These are phyloP conservation scores for Elsinoe australis DNA, from an alignment of 2,329 filamentous ascomycete genomes.

Conservation along the genomic window DNA sequence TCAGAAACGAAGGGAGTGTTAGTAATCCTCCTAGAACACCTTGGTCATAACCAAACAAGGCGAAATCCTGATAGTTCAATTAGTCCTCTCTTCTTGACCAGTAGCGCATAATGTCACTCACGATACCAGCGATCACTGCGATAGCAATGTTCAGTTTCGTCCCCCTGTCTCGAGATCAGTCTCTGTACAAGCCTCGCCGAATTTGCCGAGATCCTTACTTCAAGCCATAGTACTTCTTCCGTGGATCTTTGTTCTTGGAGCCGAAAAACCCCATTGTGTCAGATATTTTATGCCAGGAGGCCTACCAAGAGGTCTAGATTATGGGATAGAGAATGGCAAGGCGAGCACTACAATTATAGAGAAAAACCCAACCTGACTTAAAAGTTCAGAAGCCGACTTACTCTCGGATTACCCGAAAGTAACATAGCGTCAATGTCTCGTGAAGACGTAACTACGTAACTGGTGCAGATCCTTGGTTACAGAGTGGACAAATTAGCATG, in stretches of 20 bases:
- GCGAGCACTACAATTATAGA: neutral
- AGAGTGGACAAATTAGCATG: neutral
- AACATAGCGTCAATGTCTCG: neutral
- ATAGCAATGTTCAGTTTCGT: slow-evolving; percentile 35
- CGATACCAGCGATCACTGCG: slow-evolving; percentile 38
- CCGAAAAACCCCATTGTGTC: slow-evolving; percentile 3
- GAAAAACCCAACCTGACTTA: neutral
- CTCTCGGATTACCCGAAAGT: slow-evolving; percentile 14
- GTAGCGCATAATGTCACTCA: too few species aligned
- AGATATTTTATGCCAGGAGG: neutral
- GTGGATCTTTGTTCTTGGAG: slow-evolving; percentile 3
- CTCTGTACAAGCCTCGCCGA: neutral
- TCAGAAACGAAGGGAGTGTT: slow-evolving; percentile 35
- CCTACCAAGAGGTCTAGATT: neutral
- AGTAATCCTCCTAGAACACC: slow-evolving; percentile 40
- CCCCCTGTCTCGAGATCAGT: neutral
- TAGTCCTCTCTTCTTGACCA: neutral
- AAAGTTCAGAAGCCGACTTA: too few species aligned
- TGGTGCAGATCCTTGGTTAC: neutral
- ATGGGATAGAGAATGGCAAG: neutral
- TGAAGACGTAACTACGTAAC: slow-evolving; percentile 6
- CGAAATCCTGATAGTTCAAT: slow-evolving; percentile 10
- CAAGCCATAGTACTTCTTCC: slow-evolving; percentile 14
- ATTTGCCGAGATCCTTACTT: neutral
- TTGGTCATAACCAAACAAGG: slow-evolving; percentile 20